Percentiles rank a stretch among this genome's conserved stretches.
Evolutionary conservation across 352 stramenopile genomes (phyloP).

Genomic region (Phytophthora sp.): DNA sequence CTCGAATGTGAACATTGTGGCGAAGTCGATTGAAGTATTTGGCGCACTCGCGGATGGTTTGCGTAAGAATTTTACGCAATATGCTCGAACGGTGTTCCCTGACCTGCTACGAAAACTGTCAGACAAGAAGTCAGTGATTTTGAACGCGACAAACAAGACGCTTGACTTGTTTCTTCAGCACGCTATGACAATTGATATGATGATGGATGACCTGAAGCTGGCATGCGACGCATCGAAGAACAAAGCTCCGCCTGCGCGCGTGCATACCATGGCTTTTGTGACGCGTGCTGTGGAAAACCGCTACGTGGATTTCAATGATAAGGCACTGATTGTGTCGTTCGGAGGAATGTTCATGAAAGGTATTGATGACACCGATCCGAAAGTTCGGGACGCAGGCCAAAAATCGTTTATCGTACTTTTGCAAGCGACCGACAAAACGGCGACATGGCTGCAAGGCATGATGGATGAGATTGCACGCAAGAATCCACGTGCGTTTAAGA

Average conservation of each 20-base stretch:
- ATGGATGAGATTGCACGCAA: conserved; percentile 73
- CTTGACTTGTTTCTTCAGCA: conserved; percentile 84
- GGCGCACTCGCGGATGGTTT: conserved; percentile 80
- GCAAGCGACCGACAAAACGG: conserved; percentile 55
- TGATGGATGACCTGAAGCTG: conserved; percentile 87
- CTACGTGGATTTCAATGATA: conserved; percentile 67
- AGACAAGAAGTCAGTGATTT: conserved; percentile 87
- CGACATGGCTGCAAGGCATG: conserved; percentile 60
- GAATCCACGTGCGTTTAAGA: conserved; percentile 75
- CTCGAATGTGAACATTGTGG: conserved; percentile 89
- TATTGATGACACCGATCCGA: conserved; percentile 83
- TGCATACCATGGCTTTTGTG: conserved; percentile 78
- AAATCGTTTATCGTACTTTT: conserved; percentile 68
- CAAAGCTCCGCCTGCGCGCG: conserved; percentile 79
- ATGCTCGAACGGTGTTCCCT: conserved; percentile 76
- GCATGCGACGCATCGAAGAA: conserved; percentile 79
- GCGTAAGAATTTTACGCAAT: conserved; percentile 82
- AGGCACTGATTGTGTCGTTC: conserved; percentile 68
- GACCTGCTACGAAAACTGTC: conserved; percentile 86
- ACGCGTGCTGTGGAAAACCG: conserved; percentile 73
- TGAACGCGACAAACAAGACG: conserved; percentile 85
- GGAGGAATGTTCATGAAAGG: conserved; percentile 61
- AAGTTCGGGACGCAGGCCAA: conserved; percentile 76
- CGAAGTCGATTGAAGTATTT: conserved; percentile 86
- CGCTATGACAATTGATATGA: conserved; percentile 85